Evolutionary conservation across 78 protist genomes (phyloP), one percentile per base, ranked within the genome.

Genomic region (Protostelium mycophagum): DNA sequence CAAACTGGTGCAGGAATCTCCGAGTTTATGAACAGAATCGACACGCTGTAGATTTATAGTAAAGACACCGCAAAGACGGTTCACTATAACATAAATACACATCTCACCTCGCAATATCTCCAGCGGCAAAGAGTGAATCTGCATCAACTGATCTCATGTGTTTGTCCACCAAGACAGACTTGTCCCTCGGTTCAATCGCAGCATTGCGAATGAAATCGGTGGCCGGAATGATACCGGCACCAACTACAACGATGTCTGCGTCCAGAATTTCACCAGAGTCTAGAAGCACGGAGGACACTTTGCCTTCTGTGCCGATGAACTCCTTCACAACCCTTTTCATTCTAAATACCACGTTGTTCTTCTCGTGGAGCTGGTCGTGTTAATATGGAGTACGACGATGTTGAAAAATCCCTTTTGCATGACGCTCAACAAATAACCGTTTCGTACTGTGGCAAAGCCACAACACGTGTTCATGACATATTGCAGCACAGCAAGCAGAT

Each of bases 281-380:
- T 35, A 87, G 83, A n/a, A 25, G n/a, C 39, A 86, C 35, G 37
- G 88, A 28, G 35, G 37, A 25, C 9, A 34, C 28, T 28, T 34
- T 34, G 1, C 38, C 88, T 23, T 1, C 1, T 1, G 1, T 86
- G 1, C 35, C 88, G 35, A 29, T 23, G 38, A 86, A 31, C 38
- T 28, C 88, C 36, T 31, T 37, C 1, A 86, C 28, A 86, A 28
- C 35, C 29, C 63, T 1, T 34, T n/a, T n/a, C 88, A 31, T 34
- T 23, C 35, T 1, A 5, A 88, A 83, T 1, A 9, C 38, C 86
- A 88, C 35, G 73, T 38, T 38, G 39, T 88, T 88, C 39, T 73
- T 35, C 38, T 37, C 86, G 35, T 88, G 91, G 37, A 88, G 86
- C 91, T 85, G 37, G 5, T 85, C 29, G 84, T 83, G 28, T 83